phyloP scores from a whole-genome alignment of 306 rosid genomes.

The Vigna mungo region DNA sequence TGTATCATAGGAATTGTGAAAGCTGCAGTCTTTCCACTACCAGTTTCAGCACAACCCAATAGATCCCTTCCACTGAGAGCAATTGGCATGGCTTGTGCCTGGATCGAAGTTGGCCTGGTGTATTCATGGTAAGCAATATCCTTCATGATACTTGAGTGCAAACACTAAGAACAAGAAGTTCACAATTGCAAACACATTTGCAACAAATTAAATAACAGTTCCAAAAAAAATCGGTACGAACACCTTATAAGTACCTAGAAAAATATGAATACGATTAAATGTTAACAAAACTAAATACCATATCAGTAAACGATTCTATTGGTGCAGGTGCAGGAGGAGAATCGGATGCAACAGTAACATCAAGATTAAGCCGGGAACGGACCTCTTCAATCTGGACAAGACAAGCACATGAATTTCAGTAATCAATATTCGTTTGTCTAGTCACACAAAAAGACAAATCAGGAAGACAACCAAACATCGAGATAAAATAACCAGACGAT shows the following conservation, averaged over 20 bases:
- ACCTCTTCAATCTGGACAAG: conserved; percentile 75
- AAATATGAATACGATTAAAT: conserved; percentile 2
- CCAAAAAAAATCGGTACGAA: neutral
- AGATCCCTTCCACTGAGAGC: conserved; percentile 88
- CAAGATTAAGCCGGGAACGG: conserved; percentile 74
- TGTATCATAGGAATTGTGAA: conserved; percentile 88
- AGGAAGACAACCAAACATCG: neutral
- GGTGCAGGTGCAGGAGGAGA: conserved; percentile 78
- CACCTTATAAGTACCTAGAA: conserved; percentile 12
- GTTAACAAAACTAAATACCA: conserved; percentile 48
- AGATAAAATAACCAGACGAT: neutral
- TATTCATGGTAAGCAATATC: conserved; percentile 85
- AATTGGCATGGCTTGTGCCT: conserved; percentile 91
- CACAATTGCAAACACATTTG: conserved; percentile 16
- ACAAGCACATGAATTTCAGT: conserved; percentile 33
- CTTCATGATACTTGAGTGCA: conserved; percentile 79
- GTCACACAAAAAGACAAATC: conserved; percentile 20
- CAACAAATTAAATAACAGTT: conserved; percentile 5
- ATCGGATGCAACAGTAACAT: conserved; percentile 65
- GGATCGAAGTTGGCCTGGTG: conserved; percentile 89
- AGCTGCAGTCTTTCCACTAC: conserved; percentile 94
- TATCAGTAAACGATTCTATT: conserved; percentile 78
- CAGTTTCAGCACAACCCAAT: conserved; percentile 92
- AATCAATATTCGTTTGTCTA: neutral
- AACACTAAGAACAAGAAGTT: conserved; percentile 58